phyloP scores from a whole-genome alignment of 2,329 filamentous ascomycete genomes.

The Berkeleyomyces basicola region DNA sequence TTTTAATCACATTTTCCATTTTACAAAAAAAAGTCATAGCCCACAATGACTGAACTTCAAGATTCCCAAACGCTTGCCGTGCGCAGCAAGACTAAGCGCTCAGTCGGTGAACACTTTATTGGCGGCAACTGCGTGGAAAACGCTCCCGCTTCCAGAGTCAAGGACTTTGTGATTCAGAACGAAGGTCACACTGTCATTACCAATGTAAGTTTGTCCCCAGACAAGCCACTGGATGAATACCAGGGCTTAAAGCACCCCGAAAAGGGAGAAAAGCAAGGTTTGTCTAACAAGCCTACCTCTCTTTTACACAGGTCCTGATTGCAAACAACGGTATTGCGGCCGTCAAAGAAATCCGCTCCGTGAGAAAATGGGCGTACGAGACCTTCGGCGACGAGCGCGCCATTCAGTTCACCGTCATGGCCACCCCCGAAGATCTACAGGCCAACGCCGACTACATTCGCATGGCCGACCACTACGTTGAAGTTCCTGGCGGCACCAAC shows the following conservation, averaged over 20 bases:
- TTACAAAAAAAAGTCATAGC: constrained; percentile 9
- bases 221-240: background rate
- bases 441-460: constrained; percentile 98
- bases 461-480: constrained; percentile 99
- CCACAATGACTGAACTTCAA: constrained; percentile 33
- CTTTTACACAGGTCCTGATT: constrained; percentile 60
- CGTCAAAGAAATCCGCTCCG: constrained; percentile 97
- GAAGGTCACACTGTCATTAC: constrained; percentile 97
- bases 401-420: constrained; percentile 99
- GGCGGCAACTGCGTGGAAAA: constrained; percentile 77
- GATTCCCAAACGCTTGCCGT: constrained; percentile 31
- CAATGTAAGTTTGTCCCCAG: constrained; percentile 49
- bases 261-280: too few species aligned
- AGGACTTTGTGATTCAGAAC: constrained; percentile 82
- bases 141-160: constrained; percentile 71
- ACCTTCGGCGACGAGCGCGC: constrained; percentile 96
- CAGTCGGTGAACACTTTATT: constrained; percentile 84
- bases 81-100: constrained; percentile 41
- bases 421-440: constrained; percentile 89
- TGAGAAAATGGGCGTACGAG: constrained; percentile 99
- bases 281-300: background rate
- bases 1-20: constrained; percentile 8
- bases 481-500: constrained; percentile 96
- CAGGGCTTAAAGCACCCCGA: background rate
- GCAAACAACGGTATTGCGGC: constrained; percentile 99